Evolutionary conservation across 257 asterid genomes (phyloP).

Genomic region (Leptodermis oblonga): DNA sequence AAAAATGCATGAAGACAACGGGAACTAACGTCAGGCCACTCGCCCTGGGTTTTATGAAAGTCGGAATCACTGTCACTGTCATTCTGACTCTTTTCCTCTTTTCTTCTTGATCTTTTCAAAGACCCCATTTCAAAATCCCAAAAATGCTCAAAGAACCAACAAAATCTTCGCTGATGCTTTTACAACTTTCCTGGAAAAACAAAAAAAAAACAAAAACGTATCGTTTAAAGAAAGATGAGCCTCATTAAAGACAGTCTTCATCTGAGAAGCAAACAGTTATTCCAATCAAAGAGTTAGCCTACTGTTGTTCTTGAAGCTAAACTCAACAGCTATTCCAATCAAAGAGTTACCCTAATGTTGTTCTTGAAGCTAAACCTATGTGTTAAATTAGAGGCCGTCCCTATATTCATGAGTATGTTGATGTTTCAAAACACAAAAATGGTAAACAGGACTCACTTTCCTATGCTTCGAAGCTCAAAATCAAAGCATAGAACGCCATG

Average conservation of each 20-base stretch:
- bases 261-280: neutral
- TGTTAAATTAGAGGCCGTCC: neutral
- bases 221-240: neutral
- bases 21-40: slow-evolving; percentile 33
- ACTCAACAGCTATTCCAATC: neutral
- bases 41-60: slow-evolving; percentile 23
- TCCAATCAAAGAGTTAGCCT: neutral
- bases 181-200: neutral
- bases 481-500: too few species aligned
- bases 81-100: slow-evolving; percentile 31
- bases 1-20: neutral
- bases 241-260: neutral
- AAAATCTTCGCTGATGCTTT: neutral
- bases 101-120: slow-evolving; percentile 26
- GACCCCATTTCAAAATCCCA: slow-evolving; percentile 29
- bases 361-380: neutral
- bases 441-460: neutral
- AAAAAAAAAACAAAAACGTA: neutral
- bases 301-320: neutral
- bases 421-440: neutral
- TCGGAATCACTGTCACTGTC: slow-evolving; percentile 54
- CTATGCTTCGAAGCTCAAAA: neutral
- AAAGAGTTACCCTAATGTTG: neutral
- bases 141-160: slow-evolving; percentile 1
- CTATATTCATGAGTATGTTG: neutral